Evolutionary conservation across 306 rosid species (phyloP), one percentile per base, ranked within the genome.

Genomic region (Sechiopsis laciniata): DNA sequence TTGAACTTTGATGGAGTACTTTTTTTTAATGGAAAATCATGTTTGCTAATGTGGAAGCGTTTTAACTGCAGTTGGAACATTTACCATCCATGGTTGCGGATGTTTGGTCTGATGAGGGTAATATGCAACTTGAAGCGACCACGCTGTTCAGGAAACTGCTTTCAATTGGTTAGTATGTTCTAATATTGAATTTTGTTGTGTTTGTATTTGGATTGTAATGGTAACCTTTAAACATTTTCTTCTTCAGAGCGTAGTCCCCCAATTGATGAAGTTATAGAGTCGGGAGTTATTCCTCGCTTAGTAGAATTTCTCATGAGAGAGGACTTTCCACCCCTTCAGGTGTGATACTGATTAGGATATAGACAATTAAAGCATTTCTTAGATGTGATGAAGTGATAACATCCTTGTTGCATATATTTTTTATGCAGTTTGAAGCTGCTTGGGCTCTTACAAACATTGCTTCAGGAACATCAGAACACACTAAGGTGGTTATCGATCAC

Each of bases 401-500:
- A 6, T 37, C 75, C 56, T 72, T 21, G 51, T 79, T 67, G 19
- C 64, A 6, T 45, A 20, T 50, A 61, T 1, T 54, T 10, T 65
- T 78, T 55, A 6, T 88, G 78, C 81, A 91, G 99, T 95, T 95
- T 78, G 99, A 95, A 79, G 97, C 99, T 15, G 97, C 99, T 54
- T 95, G 99, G 97, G 99, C 99, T 77, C 84, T 95, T 74, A 92
- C 96, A 37, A 92, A 92, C 76, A 92, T 92, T 73, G 97, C 96
- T 37, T 92, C 96, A 65, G 97, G 97, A 75, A 90, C 97, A 72
- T 92, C 97, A 71, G 96, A 92, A 56, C 83, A 92, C 83, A 92
- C 97, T 3, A 90, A 83, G 84, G 95, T 92, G 59, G 96, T 92
- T 16, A 90, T 92, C 57, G 97, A 88, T 72, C 91, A 84, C 0